Percentiles rank a stretch among this genome's conserved stretches.
phyloP scores from a whole-genome alignment of 257 asterid species.

The Solanum gracilifrons region DNA sequence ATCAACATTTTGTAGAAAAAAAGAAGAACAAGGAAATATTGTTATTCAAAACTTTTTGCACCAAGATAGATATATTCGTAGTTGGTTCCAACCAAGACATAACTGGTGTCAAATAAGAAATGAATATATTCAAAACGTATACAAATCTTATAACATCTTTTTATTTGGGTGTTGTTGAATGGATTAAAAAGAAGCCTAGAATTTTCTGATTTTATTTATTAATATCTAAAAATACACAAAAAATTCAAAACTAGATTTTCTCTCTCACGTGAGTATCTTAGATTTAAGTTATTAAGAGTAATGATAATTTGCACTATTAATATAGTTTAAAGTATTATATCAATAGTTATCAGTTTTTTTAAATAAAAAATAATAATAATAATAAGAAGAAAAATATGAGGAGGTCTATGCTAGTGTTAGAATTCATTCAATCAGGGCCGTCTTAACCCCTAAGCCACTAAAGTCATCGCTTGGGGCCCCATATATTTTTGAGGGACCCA shows the following conservation, averaged over 20 bases:
- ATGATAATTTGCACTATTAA: no score
- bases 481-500: no score
- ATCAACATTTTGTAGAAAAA: neutral
- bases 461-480: no score
- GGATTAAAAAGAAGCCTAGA: neutral
- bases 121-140: neutral
- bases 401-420: neutral
- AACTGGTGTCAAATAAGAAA: neutral
- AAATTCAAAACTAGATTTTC: neutral
- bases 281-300: neutral
- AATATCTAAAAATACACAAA: neutral
- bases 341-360: no score
- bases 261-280: neutral
- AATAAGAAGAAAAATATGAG: neutral
- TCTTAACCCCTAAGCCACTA: no score
- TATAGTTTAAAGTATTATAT: no score
- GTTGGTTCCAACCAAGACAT: neutral
- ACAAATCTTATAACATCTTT: neutral
- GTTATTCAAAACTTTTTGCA: neutral
- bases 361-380: no score
- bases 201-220: neutral
- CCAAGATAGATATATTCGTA: neutral
- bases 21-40: neutral
- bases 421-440: no score
- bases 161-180: neutral